phyloP scores from a whole-genome alignment of 352 stramenopile genomes.

The Phytophthora tentaculata region DNA sequence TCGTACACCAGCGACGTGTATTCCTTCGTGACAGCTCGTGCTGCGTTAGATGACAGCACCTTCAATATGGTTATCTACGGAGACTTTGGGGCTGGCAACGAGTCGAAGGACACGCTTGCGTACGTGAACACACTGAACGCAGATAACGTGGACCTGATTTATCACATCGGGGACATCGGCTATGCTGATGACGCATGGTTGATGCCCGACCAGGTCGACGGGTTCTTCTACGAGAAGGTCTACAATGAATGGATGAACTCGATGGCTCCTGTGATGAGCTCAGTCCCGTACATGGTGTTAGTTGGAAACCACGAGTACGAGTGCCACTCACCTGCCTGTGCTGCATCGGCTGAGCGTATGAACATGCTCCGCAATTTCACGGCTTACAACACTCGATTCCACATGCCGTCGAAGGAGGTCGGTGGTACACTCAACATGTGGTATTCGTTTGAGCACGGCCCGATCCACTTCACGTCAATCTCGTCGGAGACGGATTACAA shows the following conservation, averaged over 20 bases:
- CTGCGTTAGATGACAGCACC: conserved; percentile 22
- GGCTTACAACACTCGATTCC: conserved; percentile 83
- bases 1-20: conserved; percentile 29
- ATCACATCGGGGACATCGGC: conserved; percentile 72
- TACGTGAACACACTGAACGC: conserved; percentile 42
- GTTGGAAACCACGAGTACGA: conserved; percentile 89
- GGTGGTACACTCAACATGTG: conserved; percentile 78
- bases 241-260: conserved; percentile 85
- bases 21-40: conserved; percentile 38
- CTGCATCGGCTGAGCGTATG: conserved; percentile 44
- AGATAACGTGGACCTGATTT: conserved; percentile 56
- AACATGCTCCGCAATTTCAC: conserved; percentile 74
- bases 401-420: conserved; percentile 78
- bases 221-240: conserved; percentile 86
- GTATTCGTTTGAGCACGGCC: conserved; percentile 88
- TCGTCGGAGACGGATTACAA: conserved; percentile 79
- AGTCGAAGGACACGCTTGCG: conserved; percentile 38
- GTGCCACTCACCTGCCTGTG: conserved; percentile 72
- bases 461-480: conserved; percentile 82
- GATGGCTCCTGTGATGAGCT: conserved; percentile 49
- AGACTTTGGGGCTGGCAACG: conserved; percentile 49
- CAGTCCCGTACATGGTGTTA: conserved; percentile 79
- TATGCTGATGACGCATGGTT: conserved; percentile 42
- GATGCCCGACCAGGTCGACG: conserved; percentile 38
- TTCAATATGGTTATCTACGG: conserved; percentile 65